Base-by-base conservation (phyloP, 2,329 filamentous ascomycete genomes). In the Elsinoe necatrix region DNA sequence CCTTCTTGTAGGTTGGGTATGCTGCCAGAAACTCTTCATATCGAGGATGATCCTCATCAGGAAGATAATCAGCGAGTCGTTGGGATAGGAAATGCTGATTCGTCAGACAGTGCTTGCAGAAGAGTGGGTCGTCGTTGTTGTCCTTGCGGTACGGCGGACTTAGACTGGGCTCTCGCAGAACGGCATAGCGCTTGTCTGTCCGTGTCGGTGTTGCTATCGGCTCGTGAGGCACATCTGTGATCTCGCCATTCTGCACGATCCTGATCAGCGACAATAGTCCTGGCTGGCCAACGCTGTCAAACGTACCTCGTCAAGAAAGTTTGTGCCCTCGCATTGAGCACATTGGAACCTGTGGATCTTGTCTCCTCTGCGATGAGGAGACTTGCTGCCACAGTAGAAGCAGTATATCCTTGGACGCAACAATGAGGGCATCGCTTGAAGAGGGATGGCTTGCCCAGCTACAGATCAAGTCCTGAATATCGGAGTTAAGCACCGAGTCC, bases 71-170 rank as follows among this genome's bases (percentile, higher is more conserved):
- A 2, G 89, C 85, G 37, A 97, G 76, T 0, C 83, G 83, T 42
- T 84, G 80, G 31, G 84, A 86, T 62, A 91, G 83, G 5, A 96
- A 77, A 57, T 87, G 84, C 69, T 98, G 93, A 69, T 98, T 97
- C 69, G 89, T 89, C 54, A 91, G 74, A 66, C 93, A 98, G 56
- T 80, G 86, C 48, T 80, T 73, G 77, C 93, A 98, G 69, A 85
- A 85, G 57, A 80, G 70, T 37, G 70, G 69, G 21, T 71, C 68
- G 48, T 72, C 67, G 42, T 65, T 66, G 82, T 86, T 60, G 78
- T 73, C 60, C 61, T 67, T 63, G 63, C 72, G 67, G 65, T 66
- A 61, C 62, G 71, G 57, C 69, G 61, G 29, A 63, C 68, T 62
- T 59, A 57, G 14, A 56, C 58, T 3, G 59, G 37, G 27, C 58